Evolutionary conservation across 306 rosid species (phyloP).

Genomic region (Gleditsia sinensis): DNA sequence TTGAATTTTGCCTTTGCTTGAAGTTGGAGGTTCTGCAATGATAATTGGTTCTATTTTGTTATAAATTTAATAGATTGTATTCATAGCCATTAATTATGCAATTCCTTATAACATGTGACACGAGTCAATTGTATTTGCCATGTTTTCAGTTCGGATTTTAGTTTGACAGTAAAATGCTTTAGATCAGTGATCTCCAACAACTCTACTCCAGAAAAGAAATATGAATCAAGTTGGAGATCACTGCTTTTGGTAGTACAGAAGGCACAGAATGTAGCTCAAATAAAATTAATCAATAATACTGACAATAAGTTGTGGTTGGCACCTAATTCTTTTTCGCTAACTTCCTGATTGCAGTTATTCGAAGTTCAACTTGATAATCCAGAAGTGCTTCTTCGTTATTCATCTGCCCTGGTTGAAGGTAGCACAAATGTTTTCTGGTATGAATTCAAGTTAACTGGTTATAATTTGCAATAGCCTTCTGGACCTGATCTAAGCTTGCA

Average conservation of each 20-base stretch:
- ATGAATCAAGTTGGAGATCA: background rate
- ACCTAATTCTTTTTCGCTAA: constrained; percentile 23
- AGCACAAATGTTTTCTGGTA: constrained; percentile 97
- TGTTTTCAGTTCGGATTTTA: background rate
- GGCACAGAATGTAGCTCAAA: background rate
- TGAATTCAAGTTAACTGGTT: constrained; percentile 32
- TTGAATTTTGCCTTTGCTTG: background rate
- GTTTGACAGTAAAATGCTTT: background rate
- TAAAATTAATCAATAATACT: constrained; percentile 4
- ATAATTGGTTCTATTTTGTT: background rate
- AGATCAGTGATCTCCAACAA: background rate
- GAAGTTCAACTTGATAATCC: constrained; percentile 79
- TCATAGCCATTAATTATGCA: background rate
- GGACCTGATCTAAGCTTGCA: background rate
- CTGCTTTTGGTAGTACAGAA: background rate
- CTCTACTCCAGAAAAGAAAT: background rate
- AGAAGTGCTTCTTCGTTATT: constrained; percentile 93
- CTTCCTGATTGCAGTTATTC: constrained; percentile 70
- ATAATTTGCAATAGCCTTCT: background rate
- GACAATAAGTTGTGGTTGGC: background rate
- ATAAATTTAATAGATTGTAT: background rate
- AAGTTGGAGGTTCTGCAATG: background rate
- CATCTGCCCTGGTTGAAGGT: constrained; percentile 98
- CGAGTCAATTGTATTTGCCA: background rate
- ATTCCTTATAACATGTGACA: background rate